A percentile compares a stretch with the other conserved stretches of the same genome.
These are phyloP conservation scores for Rhodotorula taiwanensis DNA, from an alignment of 768 basidiomycete genomes.

Conservation along the genomic window DNA sequence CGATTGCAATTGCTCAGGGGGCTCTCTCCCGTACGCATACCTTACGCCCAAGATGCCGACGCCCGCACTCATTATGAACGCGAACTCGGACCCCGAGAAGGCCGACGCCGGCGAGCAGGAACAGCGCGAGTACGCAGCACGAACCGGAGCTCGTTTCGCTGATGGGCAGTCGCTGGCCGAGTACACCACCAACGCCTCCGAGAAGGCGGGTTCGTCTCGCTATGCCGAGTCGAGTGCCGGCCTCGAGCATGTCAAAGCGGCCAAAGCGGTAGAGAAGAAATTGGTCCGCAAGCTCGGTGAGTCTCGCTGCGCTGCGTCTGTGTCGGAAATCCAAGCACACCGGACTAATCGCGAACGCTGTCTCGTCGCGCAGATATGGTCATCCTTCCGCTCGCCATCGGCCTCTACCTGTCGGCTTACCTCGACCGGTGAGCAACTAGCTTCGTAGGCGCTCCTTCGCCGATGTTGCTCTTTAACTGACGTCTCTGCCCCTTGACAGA, in stretches of 20 bases:
- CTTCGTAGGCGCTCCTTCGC: neutral
- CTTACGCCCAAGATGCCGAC: too few relatives aligned
- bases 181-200: slow-evolving; percentile 18
- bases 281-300: slow-evolving; percentile 34
- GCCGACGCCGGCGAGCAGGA: too few relatives aligned
- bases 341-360: neutral
- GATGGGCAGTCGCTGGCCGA: slow-evolving; percentile 16
- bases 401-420: slow-evolving; percentile 48
- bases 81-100: too few relatives aligned
- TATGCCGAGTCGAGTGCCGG: slow-evolving; percentile 22
- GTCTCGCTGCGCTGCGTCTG: neutral
- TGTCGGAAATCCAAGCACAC: too few relatives aligned
- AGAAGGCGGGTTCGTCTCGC: slow-evolving; percentile 29
- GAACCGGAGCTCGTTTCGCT: slow-evolving; percentile 3
- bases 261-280: slow-evolving; percentile 12
- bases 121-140: too few relatives aligned
- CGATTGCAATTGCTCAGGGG: too few relatives aligned
- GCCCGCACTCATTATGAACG: too few relatives aligned
- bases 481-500: neutral
- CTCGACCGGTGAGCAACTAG: slow-evolving; percentile 42
- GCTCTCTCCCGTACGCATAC: too few relatives aligned
- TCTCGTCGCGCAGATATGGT: slow-evolving; percentile 35
- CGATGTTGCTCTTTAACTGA: too few relatives aligned
- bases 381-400: slow-evolving; percentile 47
- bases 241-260: slow-evolving; percentile 11